These are phyloP conservation scores for Alternaria gaisen DNA, from an alignment of 2,329 filamentous ascomycete species.

Conservation along the genomic window DNA sequence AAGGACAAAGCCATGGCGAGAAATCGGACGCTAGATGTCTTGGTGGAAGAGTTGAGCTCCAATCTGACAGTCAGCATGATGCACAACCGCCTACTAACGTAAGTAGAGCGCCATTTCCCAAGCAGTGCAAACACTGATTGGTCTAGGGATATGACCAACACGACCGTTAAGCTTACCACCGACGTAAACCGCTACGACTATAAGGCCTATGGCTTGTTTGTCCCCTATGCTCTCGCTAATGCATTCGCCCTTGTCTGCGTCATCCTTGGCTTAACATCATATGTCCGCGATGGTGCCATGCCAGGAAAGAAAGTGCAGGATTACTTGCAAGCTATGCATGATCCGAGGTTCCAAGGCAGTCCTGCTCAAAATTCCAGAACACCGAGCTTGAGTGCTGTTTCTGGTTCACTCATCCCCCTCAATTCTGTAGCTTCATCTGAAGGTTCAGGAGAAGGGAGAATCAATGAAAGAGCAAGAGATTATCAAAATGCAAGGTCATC, in stretches of 20 bases:
- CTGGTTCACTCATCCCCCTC: not conserved
- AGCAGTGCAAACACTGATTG: not conserved
- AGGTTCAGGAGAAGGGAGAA: not conserved
- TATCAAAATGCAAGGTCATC: not conserved
- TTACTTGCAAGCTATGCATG: constrained; percentile 11
- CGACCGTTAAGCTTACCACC: not conserved
- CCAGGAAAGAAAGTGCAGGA: constrained; percentile 27
- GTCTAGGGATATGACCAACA: not conserved
- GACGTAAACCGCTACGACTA: constrained; percentile 1
- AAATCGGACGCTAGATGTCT: not conserved
- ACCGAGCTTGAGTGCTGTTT: not conserved
- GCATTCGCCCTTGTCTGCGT: constrained; percentile 16
- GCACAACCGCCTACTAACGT: not conserved
- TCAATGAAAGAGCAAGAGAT: not conserved
- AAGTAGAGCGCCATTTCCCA: not conserved
- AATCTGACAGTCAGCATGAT: not conserved
- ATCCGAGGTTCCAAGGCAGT: not conserved
- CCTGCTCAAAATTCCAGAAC: not conserved
- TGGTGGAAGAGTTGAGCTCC: not conserved
- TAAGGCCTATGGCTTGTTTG: not conserved
- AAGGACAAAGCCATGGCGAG: not conserved
- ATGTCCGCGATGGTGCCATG: constrained; percentile 16
- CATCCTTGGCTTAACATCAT: not conserved
- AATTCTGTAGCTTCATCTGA: too few species aligned
- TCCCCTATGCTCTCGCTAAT: constrained; percentile 19